phyloP scores from a whole-genome alignment of 2,329 filamentous ascomycete genomes.

The Alternaria triticina region DNA sequence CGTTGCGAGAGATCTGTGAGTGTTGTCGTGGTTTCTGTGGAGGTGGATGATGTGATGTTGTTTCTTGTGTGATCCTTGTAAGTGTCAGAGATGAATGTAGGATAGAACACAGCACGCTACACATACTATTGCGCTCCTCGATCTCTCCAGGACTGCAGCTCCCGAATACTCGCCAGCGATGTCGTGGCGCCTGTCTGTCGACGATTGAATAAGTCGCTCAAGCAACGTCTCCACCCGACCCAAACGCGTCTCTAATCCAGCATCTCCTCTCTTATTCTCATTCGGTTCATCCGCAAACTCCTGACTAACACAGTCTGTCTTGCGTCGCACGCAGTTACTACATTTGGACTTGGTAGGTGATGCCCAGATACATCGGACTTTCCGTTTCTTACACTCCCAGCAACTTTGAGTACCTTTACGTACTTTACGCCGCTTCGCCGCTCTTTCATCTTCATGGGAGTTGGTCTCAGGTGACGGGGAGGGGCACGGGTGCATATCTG shows the following conservation, averaged over 20 bases:
- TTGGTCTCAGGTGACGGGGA: neutral
- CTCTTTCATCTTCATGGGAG: neutral
- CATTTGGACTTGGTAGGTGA: conserved; percentile 13
- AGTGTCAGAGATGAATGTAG: neutral
- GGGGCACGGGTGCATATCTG: neutral
- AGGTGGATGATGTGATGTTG: neutral
- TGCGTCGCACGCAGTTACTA: conserved; percentile 20
- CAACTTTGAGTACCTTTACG: conserved; percentile 49
- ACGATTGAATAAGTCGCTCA: conserved; percentile 5
- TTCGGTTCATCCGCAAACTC: conserved; percentile 17
- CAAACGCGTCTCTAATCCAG: neutral
- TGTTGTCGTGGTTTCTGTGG: neutral
- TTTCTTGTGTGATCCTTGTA: neutral
- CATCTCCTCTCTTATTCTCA: neutral
- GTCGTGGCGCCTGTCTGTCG: neutral
- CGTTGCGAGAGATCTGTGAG: neutral
- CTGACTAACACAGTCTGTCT: conserved; percentile 30
- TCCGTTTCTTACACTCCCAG: conserved; percentile 47
- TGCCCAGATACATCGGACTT: conserved; percentile 29
- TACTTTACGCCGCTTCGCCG: conserved; percentile 35
- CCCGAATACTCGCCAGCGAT: neutral
- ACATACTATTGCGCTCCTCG: neutral
- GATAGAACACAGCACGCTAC: neutral
- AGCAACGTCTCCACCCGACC: conserved; percentile 10
- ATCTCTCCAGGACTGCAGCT: neutral